Base-by-base conservation (phyloP, 2,329 filamentous ascomycete species). In the Hymenoscyphus albidus region DNA sequence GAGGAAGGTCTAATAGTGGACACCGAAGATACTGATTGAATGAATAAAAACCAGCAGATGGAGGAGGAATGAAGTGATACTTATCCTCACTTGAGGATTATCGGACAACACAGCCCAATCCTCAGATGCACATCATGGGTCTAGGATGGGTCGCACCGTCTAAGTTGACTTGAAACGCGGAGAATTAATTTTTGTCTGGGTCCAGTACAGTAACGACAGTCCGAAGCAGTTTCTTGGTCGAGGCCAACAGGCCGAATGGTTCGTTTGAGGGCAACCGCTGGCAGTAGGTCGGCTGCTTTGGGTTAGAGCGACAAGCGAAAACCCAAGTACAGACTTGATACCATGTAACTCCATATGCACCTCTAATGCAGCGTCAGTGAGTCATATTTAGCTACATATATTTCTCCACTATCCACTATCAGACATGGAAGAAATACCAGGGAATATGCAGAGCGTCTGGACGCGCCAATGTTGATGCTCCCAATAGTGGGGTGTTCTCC, bases 211-310 rank as follows among this genome's bases (percentile, higher is more conserved):
- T 39, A 63, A 65, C 60, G 58, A 63, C 60, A 66, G 65, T 58
- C 62, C 65, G 64, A 68, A 59, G 62, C 62, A 67, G 72, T 75
- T 75, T 75, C 74, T 75, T 73, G 73, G 73, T 75, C 72, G 66
- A 66, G 68, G 69, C 71, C 71, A 63, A 40, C 42, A 16, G 70
- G 65, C 72, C 70, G 66, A 64, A 70, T 73, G 72, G 73, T 72
- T 73, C 70, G 73, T 69, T 69, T 71, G 64, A 72, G 70, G 70
- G 65, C 68, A 73, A 64, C 58, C 73, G 73, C 72, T 68, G 68
- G 27, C 58, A 64, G 60, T 58, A 56, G 38, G 55, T 58, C 59
- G 65, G 39, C 68, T 62, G 55, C 42, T 64, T 70, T 63, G 59
- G 69, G 68, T 65, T 40, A 54, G 42, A 42, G 18, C 7, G 27